Evolutionary conservation across 371 early-diverging fungal genomes (phyloP).

Genomic region (Batkoa obscura): DNA sequence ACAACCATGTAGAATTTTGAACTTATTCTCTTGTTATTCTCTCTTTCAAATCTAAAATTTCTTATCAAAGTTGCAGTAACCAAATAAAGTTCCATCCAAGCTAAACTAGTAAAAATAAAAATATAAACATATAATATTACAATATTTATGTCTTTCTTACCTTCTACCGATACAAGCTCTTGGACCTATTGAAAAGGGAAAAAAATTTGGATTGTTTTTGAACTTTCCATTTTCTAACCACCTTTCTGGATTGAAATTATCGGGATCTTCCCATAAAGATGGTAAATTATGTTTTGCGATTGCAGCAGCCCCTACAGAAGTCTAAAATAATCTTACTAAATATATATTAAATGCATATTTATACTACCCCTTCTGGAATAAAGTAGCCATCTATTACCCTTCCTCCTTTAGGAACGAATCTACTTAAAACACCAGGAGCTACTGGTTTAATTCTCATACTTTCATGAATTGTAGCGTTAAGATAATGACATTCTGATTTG

Average conservation of each 20-base stretch:
- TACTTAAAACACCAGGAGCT: slow-evolving; percentile 7
- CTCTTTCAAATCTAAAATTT: no score
- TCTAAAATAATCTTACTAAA: no score
- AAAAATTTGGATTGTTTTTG: background rate
- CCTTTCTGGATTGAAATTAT: background rate
- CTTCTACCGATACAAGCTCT: slow-evolving; percentile 3
- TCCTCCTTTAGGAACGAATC: slow-evolving; percentile 13
- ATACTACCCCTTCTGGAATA: slow-evolving; percentile 6
- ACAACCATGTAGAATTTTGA: no score
- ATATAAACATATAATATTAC: background rate
- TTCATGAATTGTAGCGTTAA: slow-evolving; percentile 3
- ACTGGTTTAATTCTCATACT: background rate
- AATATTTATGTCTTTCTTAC: background rate
- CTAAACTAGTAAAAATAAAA: background rate
- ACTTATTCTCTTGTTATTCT: no score
- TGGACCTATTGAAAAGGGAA: slow-evolving; percentile 4
- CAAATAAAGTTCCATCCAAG: background rate
- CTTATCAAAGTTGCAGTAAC: no score
- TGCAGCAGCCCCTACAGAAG: no score
- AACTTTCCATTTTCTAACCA: background rate
- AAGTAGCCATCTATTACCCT: slow-evolving; percentile 9
- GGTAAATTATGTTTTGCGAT: no score
- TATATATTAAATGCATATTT: no score
- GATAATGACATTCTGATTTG: background rate
- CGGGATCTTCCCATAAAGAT: background rate